phyloP scores from a whole-genome alignment of 2,329 filamentous ascomycete genomes.

The Ascochyta pisi region DNA sequence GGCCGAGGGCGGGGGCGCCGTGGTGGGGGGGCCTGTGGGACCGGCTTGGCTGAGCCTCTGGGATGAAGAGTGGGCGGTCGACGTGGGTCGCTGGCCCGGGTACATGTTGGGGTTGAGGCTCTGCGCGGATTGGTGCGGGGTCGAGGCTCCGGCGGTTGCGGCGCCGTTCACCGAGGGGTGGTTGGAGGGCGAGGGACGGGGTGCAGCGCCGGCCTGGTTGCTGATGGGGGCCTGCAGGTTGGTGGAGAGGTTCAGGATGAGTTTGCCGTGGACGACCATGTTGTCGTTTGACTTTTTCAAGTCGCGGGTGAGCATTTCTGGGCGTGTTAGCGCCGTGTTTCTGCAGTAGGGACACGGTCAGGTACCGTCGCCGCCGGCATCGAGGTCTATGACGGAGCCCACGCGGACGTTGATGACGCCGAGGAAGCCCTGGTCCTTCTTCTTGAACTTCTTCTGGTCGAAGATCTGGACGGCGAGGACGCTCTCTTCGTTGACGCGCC shows the following conservation, averaged over 20 bases:
- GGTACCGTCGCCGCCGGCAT: slow-evolving; percentile 88
- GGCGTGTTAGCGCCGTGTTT: slow-evolving; percentile 1
- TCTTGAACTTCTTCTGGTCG: slow-evolving; percentile 99
- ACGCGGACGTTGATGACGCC: slow-evolving; percentile 97
- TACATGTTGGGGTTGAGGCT: slow-evolving; percentile 48
- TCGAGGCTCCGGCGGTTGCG: slow-evolving; percentile 43
- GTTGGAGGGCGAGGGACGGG: slow-evolving; percentile 50
- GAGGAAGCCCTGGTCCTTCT: slow-evolving; percentile 99
- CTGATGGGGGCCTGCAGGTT: slow-evolving; percentile 78
- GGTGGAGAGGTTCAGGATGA: slow-evolving; percentile 95
- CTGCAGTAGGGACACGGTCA: neutral
- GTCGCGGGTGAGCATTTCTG: slow-evolving; percentile 96
- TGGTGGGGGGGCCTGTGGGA: slow-evolving; percentile 51
- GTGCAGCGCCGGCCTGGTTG: slow-evolving; percentile 50
- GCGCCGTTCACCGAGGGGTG: slow-evolving; percentile 50
- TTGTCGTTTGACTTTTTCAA: slow-evolving; percentile 98
- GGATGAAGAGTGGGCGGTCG: slow-evolving; percentile 30
- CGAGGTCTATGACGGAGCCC: slow-evolving; percentile 90
- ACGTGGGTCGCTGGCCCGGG: slow-evolving; percentile 43
- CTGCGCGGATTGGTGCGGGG: slow-evolving; percentile 49
- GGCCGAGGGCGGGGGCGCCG: slow-evolving; percentile 44
- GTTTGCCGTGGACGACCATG: slow-evolving; percentile 94
- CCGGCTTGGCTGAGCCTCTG: slow-evolving; percentile 40
- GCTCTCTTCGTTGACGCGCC: slow-evolving; percentile 90
- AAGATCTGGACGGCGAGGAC: slow-evolving; percentile 98